Evolutionary conservation across 441 rosid genomes (phyloP), one percentile per base, ranked within the genome.

Genomic region (Populus tomentosa): DNA sequence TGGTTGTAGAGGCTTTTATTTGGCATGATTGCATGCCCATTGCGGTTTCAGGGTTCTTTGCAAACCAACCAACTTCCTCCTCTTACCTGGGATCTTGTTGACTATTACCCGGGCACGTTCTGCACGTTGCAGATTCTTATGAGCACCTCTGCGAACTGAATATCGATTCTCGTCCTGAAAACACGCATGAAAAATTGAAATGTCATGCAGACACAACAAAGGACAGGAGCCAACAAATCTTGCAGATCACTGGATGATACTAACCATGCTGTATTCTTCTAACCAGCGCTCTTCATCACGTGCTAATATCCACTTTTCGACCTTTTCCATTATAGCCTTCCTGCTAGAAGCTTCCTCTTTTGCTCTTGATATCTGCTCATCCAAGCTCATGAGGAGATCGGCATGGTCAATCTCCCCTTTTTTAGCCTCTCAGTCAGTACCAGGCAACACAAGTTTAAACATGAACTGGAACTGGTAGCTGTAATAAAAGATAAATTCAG

Each of bases 121-220:
- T 74, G 99, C 98, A 35, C 98, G 90, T 84, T 88, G 88, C 76
- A 96, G 91, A 85, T 94, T 95, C 82, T 81, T 86, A 84, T 91
- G 98, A 79, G 97, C 93, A n/a, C 98, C 95, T 85, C 99, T 91
- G 82, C 97, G 92, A 50, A 95, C 97, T 72, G 96, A 85, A 82
- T 96, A 96, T n/a, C 98, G 90, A 73, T 94, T 94, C 82, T 94
- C 91, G 82, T 96, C 98, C 98, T 94, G 89, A 38, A 75, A 80
- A 75, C 6, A 71, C 64, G 61, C 46, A 42, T 81, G 74, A 70
- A 61, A 69, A 67, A 28, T 71, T 42, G 66, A 76, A 70, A 69
- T 6, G 75, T 73, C 11, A 53, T 69, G 75, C 63, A 69, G n/a
- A 53, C 66, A 40, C 20, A 21, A 28, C 24, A 20, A 68, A 72